A percentile compares a stretch with the other conserved stretches of the same genome.
Evolutionary conservation across 495 filamentous ascomycete genomes (phyloP).

Genomic region (Aspergillus incahuasiensis): DNA sequence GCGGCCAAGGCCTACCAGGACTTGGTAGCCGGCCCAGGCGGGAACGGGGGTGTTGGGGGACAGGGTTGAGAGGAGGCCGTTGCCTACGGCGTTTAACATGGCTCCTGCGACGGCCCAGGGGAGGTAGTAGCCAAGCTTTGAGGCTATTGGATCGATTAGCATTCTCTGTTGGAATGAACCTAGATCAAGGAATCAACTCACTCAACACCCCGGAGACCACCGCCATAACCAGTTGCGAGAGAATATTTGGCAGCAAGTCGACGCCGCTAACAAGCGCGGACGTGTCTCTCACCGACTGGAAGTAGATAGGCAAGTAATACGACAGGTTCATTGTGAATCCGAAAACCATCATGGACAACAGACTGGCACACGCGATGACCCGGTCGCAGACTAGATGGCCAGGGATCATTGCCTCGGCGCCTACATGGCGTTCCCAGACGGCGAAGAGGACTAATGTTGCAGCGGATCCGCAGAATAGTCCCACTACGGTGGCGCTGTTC

Average conservation of each 20-base stretch:
- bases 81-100: constrained; percentile 27
- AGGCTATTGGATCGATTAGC: no score
- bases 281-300: constrained; percentile 31
- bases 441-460: neutral
- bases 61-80: neutral
- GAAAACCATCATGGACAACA: neutral
- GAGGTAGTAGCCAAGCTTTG: constrained; percentile 42
- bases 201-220: constrained; percentile 40
- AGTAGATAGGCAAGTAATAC: constrained; percentile 39
- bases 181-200: constrained; percentile 15
- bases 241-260: constrained; percentile 38
- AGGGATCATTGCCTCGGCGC: neutral
- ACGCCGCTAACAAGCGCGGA: constrained; percentile 34
- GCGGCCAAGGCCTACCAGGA: neutral
- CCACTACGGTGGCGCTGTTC: neutral
- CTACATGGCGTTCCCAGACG: neutral
- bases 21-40: neutral
- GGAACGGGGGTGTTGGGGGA: neutral
- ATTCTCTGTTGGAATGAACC: neutral
- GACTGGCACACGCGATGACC: neutral
- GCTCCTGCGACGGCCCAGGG: constrained; percentile 32
- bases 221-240: constrained; percentile 45
- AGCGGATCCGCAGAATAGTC: neutral
- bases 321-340: constrained; percentile 13
- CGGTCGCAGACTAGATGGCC: neutral